Evolutionary conservation across 1,284 basidiomycete species (phyloP), one percentile per base, ranked within the genome.

Genomic region (Ganoderma meredithae): DNA sequence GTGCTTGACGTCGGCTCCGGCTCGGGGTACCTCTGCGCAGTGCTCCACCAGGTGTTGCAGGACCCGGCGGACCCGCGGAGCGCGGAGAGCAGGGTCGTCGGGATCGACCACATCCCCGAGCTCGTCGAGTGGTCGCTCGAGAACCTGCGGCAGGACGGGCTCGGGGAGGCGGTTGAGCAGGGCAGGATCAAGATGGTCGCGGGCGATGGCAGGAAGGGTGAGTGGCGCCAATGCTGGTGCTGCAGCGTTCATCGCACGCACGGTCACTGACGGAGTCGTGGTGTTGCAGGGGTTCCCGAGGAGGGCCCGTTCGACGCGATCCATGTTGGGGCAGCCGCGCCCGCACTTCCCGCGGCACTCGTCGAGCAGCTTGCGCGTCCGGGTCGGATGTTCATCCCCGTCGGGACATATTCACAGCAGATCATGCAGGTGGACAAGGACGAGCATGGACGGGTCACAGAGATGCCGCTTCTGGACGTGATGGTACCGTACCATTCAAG

Each of bases 271-370:
- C 31, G 27, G 33, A 33, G 39, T 44, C 47, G 6, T 36, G 31
- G 58, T 39, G n/a, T 39, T 53, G 44, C 41, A 69, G 65, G 69
- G 12, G 40, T 69, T 8, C 66, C 72, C 55, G 75, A 79, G 27
- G 71, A 86, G 47, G 95, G 88, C 0, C 95, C 95, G 0, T 98
- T 92, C 78, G 88, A 95, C 72, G 93, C 90, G 0, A 99, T 99
- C 60, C 97, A 99, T 75, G 97, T 99, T 25, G 97, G 97, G 5
- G 97, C 97, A 0, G 96, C 97, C 0, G 91, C 96, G 0, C 92
- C 94, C 0, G 84, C 77, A 0, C 81, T 96, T n/a, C 96, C 96
- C 0, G 78, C 88, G 43, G 78, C 85, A 0, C 85, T 99, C 0
- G 78, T 99, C 33, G 88, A 95, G 15, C 93, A 97, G 79, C 90